Conservation (phyloP, 495 filamentous ascomycete genomes). For the Rostrohypoxylon terebratum region DNA sequence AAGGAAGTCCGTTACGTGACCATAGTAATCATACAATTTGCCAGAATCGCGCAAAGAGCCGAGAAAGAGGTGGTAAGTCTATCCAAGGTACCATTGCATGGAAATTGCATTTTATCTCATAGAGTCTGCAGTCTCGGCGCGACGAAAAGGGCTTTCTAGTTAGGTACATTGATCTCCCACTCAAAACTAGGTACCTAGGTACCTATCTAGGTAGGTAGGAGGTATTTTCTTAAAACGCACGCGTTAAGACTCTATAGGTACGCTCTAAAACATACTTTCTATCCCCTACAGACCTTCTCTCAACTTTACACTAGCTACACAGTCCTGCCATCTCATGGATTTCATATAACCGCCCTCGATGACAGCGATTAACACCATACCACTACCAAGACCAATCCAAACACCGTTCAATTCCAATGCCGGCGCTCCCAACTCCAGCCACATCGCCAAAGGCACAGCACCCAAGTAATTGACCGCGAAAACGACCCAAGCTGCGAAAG, state of each 20-base stretch:
- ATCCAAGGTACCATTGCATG: constrained; percentile 6
- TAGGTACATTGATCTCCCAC: too few species aligned
- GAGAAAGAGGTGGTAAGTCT: background rate
- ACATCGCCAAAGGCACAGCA: constrained; percentile 78
- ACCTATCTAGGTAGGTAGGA: too few species aligned
- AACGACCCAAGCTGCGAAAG: constrained; percentile 78
- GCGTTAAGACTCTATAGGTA: background rate
- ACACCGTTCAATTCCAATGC: constrained; percentile 72
- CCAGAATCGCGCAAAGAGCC: background rate
- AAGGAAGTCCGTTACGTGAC: background rate
- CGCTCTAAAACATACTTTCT: background rate
- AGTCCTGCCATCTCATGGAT: constrained; percentile 47
- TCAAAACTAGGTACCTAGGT: background rate
- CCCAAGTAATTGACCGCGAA: constrained; percentile 77
- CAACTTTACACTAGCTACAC: constrained; percentile 43
- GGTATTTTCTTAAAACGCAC: too few species aligned
- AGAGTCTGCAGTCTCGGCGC: background rate
- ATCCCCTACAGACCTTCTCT: constrained; percentile 34
- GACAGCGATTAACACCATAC: constrained; percentile 58
- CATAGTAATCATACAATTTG: constrained; percentile 1
- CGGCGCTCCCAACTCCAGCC: constrained; percentile 67
- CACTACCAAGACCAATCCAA: constrained; percentile 75
- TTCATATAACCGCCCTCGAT: constrained; percentile 50
- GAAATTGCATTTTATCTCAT: too few species aligned
- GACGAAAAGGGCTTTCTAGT: background rate